These are phyloP conservation scores for Verticillium zaregamsianum DNA, from an alignment of 2,329 filamentous ascomycete genomes.

Conservation along the genomic window DNA sequence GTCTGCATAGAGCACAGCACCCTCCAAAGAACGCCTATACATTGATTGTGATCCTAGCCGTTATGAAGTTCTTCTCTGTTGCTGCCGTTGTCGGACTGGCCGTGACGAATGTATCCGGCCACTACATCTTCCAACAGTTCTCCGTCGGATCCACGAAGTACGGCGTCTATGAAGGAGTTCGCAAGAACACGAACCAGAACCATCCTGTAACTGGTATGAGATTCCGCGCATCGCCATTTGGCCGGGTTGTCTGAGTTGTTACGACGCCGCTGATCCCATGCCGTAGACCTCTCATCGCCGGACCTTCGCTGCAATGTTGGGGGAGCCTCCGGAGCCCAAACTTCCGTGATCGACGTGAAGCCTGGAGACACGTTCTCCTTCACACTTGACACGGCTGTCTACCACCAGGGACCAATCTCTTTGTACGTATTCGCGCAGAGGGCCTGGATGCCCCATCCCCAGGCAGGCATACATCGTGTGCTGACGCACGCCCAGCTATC, in stretches of 20 bases:
- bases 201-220: slow-evolving; percentile 25
- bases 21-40: not conserved
- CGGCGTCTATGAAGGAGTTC: slow-evolving; percentile 26
- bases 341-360: slow-evolving; percentile 25
- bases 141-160: slow-evolving; percentile 19
- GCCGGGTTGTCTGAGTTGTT: no score
- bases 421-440: slow-evolving; percentile 20
- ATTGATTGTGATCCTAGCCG: not conserved
- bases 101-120: slow-evolving; percentile 11
- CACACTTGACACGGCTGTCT: slow-evolving; percentile 31
- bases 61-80: slow-evolving; percentile 9
- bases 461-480: not conserved
- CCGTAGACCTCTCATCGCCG: slow-evolving; percentile 27
- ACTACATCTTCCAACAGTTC: slow-evolving; percentile 26
- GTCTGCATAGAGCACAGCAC: no score
- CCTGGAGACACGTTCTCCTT: slow-evolving; percentile 31
- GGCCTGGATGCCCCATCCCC: not conserved
- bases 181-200: slow-evolving; percentile 32
- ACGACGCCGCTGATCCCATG: not conserved
- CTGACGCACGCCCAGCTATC: slow-evolving; percentile 5
- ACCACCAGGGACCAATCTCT: slow-evolving; percentile 33
- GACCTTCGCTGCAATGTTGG: slow-evolving; percentile 35
- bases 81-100: slow-evolving; percentile 3
- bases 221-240: not conserved
- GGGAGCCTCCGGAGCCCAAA: slow-evolving; percentile 20